These are phyloP conservation scores for Triglochin maritima DNA, from an alignment of 106 monocot species.

Conservation along the genomic window DNA sequence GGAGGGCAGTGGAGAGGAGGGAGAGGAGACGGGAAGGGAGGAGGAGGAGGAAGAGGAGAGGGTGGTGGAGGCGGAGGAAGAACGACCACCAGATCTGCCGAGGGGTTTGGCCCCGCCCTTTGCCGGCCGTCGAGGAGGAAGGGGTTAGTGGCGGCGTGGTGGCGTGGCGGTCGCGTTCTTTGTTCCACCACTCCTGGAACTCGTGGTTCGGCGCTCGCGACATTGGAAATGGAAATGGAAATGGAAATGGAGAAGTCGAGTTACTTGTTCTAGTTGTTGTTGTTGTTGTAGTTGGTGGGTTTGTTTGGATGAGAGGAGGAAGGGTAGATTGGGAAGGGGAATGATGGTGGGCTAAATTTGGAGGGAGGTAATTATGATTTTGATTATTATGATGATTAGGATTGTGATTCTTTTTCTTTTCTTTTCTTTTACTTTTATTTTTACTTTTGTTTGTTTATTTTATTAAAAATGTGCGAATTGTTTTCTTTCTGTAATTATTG, in stretches of 20 bases:
- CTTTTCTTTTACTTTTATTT: too few species aligned
- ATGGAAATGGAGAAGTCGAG: not conserved
- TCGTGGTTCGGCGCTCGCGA: constrained; percentile 33
- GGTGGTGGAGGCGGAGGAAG: constrained; percentile 30
- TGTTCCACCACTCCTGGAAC: constrained; percentile 67
- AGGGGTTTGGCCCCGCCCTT: constrained; percentile 24
- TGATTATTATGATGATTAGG: too few species aligned
- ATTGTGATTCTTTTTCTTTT: too few species aligned
- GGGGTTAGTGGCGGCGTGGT: constrained; percentile 5
- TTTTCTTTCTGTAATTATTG: too few species aligned
- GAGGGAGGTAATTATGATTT: not conserved
- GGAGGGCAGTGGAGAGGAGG: constrained; percentile 21
- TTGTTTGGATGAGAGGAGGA: not conserved
- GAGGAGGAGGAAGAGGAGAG: constrained; percentile 3
- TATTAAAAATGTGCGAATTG: too few species aligned
- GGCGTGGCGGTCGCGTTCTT: constrained; percentile 12
- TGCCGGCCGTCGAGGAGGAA: constrained; percentile 9
- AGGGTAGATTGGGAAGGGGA: not conserved
- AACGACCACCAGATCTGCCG: constrained; percentile 36
- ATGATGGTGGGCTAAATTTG: not conserved
- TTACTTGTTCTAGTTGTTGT: not conserved
- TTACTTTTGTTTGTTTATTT: too few species aligned
- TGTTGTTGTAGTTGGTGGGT: not conserved
- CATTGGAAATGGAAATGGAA: not conserved
- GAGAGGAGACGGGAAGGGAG: constrained; percentile 12